Evolutionary conservation across 2,329 filamentous ascomycete genomes (phyloP), one percentile per base, ranked within the genome.

Genomic region (Fusarium sp.): DNA sequence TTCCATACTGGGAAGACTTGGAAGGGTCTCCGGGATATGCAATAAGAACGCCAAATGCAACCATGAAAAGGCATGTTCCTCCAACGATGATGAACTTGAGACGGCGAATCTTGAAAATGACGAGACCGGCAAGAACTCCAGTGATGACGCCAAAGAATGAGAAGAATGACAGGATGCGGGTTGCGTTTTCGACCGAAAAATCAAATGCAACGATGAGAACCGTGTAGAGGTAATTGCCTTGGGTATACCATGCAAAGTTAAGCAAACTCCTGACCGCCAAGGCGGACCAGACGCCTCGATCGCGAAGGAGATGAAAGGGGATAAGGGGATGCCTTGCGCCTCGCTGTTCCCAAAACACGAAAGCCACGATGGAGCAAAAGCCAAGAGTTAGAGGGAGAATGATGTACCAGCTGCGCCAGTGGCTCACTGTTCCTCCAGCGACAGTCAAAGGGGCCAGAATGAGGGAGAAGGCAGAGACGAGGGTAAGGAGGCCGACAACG

Each of bases 281-380:
- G 0, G 90, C 87, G 2, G 86, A 88, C 89, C 89, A 92, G 1
- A 92, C 88, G 0, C 86, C 87, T n/a, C 90, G 87, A 68, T 92
- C 89, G 68, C 85, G 86, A 25, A 92, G 81, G 0, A 91, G 83
- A 74, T 87, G 79, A 77, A 91, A 91, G 0, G 90, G 90, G 1
- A 91, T 79, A 74, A 91, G 86, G 0, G 90, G 90, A 54, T 75
- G 76, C 6, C 87, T 83, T 2, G 85, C 84, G 36, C 86, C 84
- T 0, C 79, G 83, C 25, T 80, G 82, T 72, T 91, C 89, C 89
- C 90, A 91, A 5, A 84, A 45, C 36, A 90, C 75, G 74, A 88
- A 91, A 0, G 81, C 77, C 0, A 88, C 85, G 27, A 90, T 80
- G 20, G 84, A 84, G 1, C 85, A 61, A 29, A 90, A 50, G 0